Evolutionary conservation across 768 basidiomycete genomes (phyloP).

Genomic region (Termitomyces sp.): DNA sequence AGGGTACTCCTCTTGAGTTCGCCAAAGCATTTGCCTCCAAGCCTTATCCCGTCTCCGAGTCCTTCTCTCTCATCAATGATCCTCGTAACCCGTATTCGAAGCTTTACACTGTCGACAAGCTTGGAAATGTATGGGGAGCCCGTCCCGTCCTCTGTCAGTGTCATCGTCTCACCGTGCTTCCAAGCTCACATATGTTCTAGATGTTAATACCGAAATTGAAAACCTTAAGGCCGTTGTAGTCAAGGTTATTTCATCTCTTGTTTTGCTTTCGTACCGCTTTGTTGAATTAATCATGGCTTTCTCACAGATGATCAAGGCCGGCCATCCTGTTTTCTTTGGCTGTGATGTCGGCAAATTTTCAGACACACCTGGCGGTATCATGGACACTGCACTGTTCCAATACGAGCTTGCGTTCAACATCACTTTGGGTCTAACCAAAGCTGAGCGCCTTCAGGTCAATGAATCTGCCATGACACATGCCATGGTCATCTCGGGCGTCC

Average conservation of each 20-base stretch:
- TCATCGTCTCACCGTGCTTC: background rate
- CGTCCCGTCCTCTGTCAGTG: slow-evolving; percentile 78
- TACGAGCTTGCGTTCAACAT: slow-evolving; percentile 90
- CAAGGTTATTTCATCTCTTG: slow-evolving; percentile 38
- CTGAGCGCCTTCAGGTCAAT: slow-evolving; percentile 75
- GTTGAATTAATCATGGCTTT: background rate
- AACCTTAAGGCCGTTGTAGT: slow-evolving; percentile 82
- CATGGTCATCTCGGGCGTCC: slow-evolving; percentile 92
- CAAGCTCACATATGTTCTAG: slow-evolving; percentile 34
- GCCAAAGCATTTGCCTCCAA: slow-evolving; percentile 63
- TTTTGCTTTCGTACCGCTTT: background rate
- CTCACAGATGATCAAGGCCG: slow-evolving; percentile 71
- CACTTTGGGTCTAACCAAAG: slow-evolving; percentile 77
- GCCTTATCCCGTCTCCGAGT: slow-evolving; percentile 61
- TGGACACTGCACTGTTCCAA: slow-evolving; percentile 83
- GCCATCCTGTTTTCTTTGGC: slow-evolving; percentile 91
- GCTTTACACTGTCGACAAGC: slow-evolving; percentile 88
- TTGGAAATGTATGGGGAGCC: slow-evolving; percentile 91
- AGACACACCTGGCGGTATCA: slow-evolving; percentile 68
- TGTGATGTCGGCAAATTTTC: slow-evolving; percentile 94
- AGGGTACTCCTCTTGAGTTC: slow-evolving; percentile 80
- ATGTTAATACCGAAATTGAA: slow-evolving; percentile 86
- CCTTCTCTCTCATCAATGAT: slow-evolving; percentile 94
- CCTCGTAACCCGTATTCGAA: slow-evolving; percentile 82
- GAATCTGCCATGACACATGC: slow-evolving; percentile 96